Evolutionary conservation across 139 green algal genomes (phyloP), one percentile per base, ranked within the genome.

Genomic region (Chlorella sp.): DNA sequence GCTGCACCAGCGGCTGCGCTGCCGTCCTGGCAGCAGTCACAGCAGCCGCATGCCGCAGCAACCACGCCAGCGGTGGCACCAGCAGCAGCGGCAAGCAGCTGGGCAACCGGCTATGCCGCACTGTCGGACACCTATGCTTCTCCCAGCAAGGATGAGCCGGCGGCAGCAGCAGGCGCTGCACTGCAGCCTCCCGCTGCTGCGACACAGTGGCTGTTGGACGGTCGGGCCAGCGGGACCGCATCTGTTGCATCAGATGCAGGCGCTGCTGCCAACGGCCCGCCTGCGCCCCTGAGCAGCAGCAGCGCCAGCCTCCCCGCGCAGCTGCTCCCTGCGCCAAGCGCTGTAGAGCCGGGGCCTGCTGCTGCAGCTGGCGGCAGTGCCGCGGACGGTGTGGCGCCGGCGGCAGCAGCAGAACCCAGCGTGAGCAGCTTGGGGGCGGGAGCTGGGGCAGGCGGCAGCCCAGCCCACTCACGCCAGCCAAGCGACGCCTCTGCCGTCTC

Each of bases 401-500:
- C 69, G 24, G 69, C 69, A 24, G 41, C 73, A 48, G 48, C 74
- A 17, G 43, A 8, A 2, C 43, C 30, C 19, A 40, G 43, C 43
- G 30, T 26, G 43, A 36, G 72, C 74, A 80, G 74, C 44, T 48
- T 46, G 5, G 38, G 58, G 17, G n/a, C 41, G 32, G 34, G 43
- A 32, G 14, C 43, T 17, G 16, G n/a, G 32, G 32, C 32, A 54
- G 40, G 8, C 80, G 28, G 51, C 1, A 65, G 60, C 13, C 58
- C 77, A 43, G 60, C 24, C 26, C 41, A 58, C 19, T 83, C 77
- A 7, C 77, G 77, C 13, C 56, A 68, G 28, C 22, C 40, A 11
- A 83, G 77, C 77, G 77, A 83, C 3, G 60, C 77, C 40, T 83
- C 77, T 38, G 46, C 51, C 0, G 77, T 43, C 40, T 83, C 77